Evolutionary conservation across 306 rosid genomes (phyloP).

Genomic region (Luffa aegyptiaca): DNA sequence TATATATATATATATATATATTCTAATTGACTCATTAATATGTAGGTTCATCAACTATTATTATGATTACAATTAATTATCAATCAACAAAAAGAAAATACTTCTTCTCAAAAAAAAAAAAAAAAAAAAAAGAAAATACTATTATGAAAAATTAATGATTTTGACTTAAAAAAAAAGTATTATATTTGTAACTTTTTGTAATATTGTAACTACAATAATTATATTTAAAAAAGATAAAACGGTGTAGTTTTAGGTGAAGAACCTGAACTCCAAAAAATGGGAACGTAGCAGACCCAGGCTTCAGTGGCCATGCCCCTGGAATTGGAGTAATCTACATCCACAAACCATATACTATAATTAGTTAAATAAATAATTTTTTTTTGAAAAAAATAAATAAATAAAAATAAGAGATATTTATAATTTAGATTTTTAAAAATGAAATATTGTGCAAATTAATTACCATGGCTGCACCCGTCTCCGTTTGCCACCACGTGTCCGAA

Average conservation of each 20-base stretch:
- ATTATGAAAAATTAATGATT: too few species aligned
- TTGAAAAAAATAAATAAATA: background rate
- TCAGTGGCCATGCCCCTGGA: conserved; percentile 98
- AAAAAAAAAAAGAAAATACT: too few species aligned
- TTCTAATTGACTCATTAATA: too few species aligned
- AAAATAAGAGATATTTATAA: background rate
- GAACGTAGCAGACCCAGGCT: conserved; percentile 97
- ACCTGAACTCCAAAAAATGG: conserved; percentile 99
- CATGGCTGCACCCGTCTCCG: conserved; percentile 98
- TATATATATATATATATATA: too few species aligned
- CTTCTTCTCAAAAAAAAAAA: too few species aligned
- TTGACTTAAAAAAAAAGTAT: too few species aligned
- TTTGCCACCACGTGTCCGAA: conserved; percentile 99
- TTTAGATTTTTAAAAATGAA: conserved; percentile 11
- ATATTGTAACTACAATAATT: background rate
- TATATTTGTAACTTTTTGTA: too few species aligned
- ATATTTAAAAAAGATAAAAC: background rate
- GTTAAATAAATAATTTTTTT: background rate
- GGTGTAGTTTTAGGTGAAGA: conserved; percentile 1
- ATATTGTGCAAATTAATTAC: conserved; percentile 23
- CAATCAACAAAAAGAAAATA: too few species aligned
- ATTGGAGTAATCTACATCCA: conserved; percentile 73
- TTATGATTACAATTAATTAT: too few species aligned
- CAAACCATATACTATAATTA: background rate
- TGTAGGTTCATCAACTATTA: too few species aligned